Evolutionary conservation across 352 stramenopile species (phyloP).

Genomic region (Globisporangium uncinulatum): DNA sequence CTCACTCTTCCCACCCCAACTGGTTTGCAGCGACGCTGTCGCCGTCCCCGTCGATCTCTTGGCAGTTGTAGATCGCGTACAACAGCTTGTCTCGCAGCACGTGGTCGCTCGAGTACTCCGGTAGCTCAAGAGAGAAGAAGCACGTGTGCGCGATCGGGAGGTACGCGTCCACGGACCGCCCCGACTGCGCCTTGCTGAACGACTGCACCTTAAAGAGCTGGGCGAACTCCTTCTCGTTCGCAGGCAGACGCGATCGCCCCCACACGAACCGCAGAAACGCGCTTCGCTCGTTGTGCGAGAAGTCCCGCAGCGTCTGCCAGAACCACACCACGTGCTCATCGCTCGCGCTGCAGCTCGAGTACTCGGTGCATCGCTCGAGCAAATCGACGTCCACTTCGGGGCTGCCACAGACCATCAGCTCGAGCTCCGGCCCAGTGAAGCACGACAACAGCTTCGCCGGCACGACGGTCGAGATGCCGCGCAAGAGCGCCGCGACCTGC

Average conservation of each 20-base stretch:
- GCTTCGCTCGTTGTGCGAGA: conserved; percentile 80
- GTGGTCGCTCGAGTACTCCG: conserved; percentile 87
- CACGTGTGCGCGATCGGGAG: conserved; percentile 98
- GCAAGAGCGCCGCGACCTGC: conserved; percentile 38
- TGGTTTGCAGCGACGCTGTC: conserved; percentile 79
- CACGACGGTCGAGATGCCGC: conserved; percentile 73
- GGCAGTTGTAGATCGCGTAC: conserved; percentile 93
- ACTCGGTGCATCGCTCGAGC: conserved; percentile 80
- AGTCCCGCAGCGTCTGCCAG: conserved; percentile 71
- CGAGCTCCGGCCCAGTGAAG: conserved; percentile 77
- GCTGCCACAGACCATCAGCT: conserved; percentile 80
- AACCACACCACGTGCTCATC: conserved; percentile 86
- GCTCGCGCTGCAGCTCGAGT: conserved; percentile 65
- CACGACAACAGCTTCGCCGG: conserved; percentile 63
- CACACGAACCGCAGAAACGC: conserved; percentile 90
- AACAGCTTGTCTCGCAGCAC: conserved; percentile 75
- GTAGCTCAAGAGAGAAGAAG: conserved; percentile 97
- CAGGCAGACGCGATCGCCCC: conserved; percentile 85
- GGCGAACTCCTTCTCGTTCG: conserved; percentile 75
- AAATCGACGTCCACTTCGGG: conserved; percentile 81
- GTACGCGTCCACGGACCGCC: conserved; percentile 64
- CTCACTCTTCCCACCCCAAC: conserved; percentile 73
- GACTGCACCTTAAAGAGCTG: conserved; percentile 91
- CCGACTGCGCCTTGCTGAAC: conserved; percentile 55
- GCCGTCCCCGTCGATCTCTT: conserved; percentile 89